These are phyloP conservation scores for Penicillium steckii DNA, from an alignment of 495 filamentous ascomycete species.

Conservation along the genomic window DNA sequence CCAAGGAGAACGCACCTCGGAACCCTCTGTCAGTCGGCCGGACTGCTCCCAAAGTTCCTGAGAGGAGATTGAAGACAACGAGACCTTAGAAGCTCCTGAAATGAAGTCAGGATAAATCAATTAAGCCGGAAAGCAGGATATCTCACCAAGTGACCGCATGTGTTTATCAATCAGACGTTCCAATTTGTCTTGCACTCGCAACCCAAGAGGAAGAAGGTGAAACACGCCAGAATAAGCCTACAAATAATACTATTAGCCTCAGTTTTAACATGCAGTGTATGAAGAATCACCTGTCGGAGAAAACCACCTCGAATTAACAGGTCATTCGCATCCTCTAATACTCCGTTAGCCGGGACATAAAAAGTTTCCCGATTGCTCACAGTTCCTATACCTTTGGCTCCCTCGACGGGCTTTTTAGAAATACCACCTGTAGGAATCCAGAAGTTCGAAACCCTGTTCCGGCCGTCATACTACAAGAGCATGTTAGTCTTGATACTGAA, in stretches of 20 bases:
- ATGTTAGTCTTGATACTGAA: conserved; percentile 12
- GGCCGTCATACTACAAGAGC: conserved; percentile 47
- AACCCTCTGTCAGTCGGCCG: conserved; percentile 56
- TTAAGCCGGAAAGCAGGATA: no score
- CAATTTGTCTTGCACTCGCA: conserved; percentile 85
- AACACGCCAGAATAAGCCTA: conserved; percentile 87
- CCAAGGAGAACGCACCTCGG: conserved; percentile 48
- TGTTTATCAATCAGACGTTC: conserved; percentile 83
- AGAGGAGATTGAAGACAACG: conserved; percentile 83
- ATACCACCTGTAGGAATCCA: conserved; percentile 81
- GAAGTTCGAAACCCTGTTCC: conserved; percentile 66
- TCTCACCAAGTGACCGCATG: conserved; percentile 73
- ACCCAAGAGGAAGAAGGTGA: conserved; percentile 87
- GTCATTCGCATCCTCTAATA: conserved; percentile 64
- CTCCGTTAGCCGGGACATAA: conserved; percentile 13
- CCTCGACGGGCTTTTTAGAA: conserved; percentile 50
- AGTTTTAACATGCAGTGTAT: neutral
- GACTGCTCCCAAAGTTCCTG: conserved; percentile 79
- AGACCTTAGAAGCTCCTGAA: conserved; percentile 80
- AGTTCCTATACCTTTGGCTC: conserved; percentile 32
- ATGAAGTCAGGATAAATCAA: conserved; percentile 9
- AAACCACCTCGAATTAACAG: conserved; percentile 77
- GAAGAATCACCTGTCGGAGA: conserved; percentile 62
- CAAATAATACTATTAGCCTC: neutral
- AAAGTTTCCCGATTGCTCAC: neutral